Evolutionary conservation across 768 basidiomycete genomes (phyloP).

Genomic region (Pisolithus orientalis): DNA sequence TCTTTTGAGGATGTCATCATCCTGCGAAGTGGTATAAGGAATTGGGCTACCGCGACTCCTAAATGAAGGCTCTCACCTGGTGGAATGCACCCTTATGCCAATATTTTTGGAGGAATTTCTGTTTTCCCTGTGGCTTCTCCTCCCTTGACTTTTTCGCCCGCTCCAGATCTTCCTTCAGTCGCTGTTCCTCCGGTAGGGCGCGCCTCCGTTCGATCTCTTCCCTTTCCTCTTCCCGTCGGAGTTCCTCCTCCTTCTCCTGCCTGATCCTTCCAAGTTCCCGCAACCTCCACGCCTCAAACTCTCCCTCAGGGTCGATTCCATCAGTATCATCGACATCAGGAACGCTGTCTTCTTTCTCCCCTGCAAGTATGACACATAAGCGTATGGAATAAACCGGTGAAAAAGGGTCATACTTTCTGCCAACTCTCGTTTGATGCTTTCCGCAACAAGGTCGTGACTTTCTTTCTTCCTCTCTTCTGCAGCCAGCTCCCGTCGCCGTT

Average conservation of each 20-base stretch:
- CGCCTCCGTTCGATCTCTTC: conserved; percentile 89
- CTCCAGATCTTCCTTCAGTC: conserved; percentile 88
- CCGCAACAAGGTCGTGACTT: conserved; percentile 88
- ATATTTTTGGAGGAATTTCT: conserved; percentile 95
- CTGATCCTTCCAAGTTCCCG: conserved; percentile 92
- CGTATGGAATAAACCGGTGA: neutral
- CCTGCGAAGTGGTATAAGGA: conserved; percentile 40
- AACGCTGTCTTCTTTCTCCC: conserved; percentile 78
- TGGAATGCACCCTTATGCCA: conserved; percentile 99
- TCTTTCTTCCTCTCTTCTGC: conserved; percentile 81
- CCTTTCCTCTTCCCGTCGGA: conserved; percentile 74
- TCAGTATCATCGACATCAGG: conserved; percentile 96
- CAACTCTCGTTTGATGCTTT: conserved; percentile 87
- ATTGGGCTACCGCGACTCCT: conserved; percentile 1
- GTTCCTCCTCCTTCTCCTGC: conserved; percentile 85
- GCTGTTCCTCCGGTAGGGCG: conserved; percentile 88
- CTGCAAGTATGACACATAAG: conserved; percentile 33
- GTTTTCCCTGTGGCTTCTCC: conserved; percentile 86
- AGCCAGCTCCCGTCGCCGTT: conserved; percentile 64
- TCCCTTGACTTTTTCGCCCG: conserved; percentile 74
- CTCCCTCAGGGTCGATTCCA: conserved; percentile 78
- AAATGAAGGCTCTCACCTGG: conserved; percentile 49
- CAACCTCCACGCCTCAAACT: conserved; percentile 95
- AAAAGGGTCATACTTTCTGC: conserved; percentile 69
- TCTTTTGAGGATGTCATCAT: conserved; percentile 76